phyloP scores from a whole-genome alignment of 2,329 filamentous ascomycete species.

The Scopulariopsis brevicaulis region DNA sequence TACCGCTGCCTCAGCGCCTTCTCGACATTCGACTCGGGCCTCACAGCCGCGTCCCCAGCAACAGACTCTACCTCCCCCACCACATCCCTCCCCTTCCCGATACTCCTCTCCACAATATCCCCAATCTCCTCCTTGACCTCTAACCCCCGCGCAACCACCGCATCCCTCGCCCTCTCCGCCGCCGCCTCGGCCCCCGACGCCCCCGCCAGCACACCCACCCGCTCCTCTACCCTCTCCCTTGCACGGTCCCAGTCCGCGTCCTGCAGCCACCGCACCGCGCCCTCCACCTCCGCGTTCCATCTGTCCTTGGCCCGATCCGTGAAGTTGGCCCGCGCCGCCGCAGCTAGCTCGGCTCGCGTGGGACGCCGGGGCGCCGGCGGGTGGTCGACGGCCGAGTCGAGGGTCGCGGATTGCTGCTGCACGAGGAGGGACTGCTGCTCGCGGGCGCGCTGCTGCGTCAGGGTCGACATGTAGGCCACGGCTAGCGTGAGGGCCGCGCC shows the following conservation, averaged over 20 bases:
- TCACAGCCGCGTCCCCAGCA: conserved; percentile 12
- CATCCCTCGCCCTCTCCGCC: not conserved
- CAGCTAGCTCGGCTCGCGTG: conserved; percentile 36
- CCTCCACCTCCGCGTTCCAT: conserved; percentile 67
- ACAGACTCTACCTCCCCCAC: conserved; percentile 21
- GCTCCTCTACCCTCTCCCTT: conserved; percentile 44
- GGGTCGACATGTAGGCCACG: conserved; percentile 59
- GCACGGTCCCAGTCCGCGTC: conserved; percentile 53
- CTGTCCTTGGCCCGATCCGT: conserved; percentile 61
- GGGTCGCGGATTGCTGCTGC: conserved; percentile 41
- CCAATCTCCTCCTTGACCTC: conserved; percentile 15
- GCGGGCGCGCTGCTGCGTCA: conserved; percentile 59
- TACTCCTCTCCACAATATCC: conserved; percentile 26
- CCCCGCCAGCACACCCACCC: conserved; percentile 28
- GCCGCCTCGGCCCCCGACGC: conserved; percentile 1
- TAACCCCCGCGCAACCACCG: not conserved
- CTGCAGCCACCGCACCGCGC: conserved; percentile 54
- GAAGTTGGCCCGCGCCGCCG: conserved; percentile 40
- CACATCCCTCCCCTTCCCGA: conserved; percentile 27
- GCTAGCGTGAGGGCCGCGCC: conserved; percentile 67
- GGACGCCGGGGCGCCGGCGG: conserved; percentile 33
- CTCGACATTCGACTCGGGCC: conserved; percentile 27
- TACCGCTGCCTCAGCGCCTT: conserved; percentile 40
- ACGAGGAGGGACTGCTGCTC: conserved; percentile 44
- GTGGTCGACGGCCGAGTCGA: conserved; percentile 40